Evolutionary conservation across 2,329 filamentous ascomycete genomes (phyloP).

Genomic region (Drechslerella stenobrocha): DNA sequence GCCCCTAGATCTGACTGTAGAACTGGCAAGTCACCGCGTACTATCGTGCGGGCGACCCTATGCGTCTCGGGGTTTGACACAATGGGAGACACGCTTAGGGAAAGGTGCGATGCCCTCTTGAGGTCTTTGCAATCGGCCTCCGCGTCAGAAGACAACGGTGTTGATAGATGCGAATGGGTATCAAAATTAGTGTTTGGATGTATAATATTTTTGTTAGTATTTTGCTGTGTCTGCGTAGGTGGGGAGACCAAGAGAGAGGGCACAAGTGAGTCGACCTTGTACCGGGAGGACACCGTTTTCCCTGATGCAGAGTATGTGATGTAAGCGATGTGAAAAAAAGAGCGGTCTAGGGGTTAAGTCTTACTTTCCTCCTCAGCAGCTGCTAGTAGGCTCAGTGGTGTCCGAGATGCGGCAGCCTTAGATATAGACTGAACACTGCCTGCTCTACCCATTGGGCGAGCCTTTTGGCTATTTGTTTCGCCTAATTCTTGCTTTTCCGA

Average conservation of each 20-base stretch:
- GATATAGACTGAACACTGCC: slow-evolving; percentile 1
- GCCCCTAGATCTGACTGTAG: slow-evolving; percentile 78
- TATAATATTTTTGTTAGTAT: slow-evolving; percentile 63
- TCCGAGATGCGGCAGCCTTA: slow-evolving; percentile 55
- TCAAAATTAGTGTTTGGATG: slow-evolving; percentile 88
- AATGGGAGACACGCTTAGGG: slow-evolving; percentile 77
- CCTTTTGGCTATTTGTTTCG: neutral
- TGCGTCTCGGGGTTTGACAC: slow-evolving; percentile 74
- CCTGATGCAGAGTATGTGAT: slow-evolving; percentile 32
- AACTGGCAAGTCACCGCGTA: slow-evolving; percentile 79
- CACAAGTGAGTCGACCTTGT: slow-evolving; percentile 51
- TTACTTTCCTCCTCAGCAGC: slow-evolving; percentile 78
- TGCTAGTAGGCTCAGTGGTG: slow-evolving; percentile 67
- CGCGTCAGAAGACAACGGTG: slow-evolving; percentile 77
- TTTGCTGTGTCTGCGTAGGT: slow-evolving; percentile 54
- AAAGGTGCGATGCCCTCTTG: slow-evolving; percentile 80
- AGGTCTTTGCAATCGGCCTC: slow-evolving; percentile 84
- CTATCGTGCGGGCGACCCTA: slow-evolving; percentile 83
- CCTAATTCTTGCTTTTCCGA: slow-evolving; percentile 22
- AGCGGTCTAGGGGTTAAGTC: slow-evolving; percentile 52
- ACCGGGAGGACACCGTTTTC: slow-evolving; percentile 51
- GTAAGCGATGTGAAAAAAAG: neutral
- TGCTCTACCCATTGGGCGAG: neutral
- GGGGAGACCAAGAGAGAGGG: slow-evolving; percentile 48
- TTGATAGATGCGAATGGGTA: slow-evolving; percentile 62